Base-by-base conservation (phyloP, 1,284 basidiomycete species). In the Anthracocystis setariae region DNA sequence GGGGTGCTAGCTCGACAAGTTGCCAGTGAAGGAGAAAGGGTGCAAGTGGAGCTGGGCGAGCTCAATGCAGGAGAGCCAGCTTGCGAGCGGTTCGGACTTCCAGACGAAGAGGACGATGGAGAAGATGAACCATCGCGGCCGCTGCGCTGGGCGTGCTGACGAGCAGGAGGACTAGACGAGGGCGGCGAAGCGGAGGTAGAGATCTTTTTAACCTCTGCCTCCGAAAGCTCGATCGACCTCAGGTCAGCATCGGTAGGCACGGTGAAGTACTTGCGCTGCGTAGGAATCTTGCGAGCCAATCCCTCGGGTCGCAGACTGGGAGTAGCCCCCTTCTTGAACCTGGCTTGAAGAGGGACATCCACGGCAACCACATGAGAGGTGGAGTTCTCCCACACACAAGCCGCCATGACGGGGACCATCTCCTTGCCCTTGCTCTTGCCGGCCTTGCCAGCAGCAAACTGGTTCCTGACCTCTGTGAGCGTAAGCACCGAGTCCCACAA, bases 321-420 rank as follows among this genome's bases (percentile, higher is more conserved):
- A 29, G 45, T 33, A 1, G 46, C 43, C 15, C 58, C 61, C 43
- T 64, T 66, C 47, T 66, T 75, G 51, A 69, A 66, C 38, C 54
- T 66, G 38, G 70, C 74, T 3, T 55, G 55, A 9, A 67, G 74
- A 2, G 71, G 74, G 3, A 76, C 50, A 4, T 73, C 56, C 7
- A 71, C 58, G 5, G 64, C 53, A 7, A 76, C 67, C 3, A 76
- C 27, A 48, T 69, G 56, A 8, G 66, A 58, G 21, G 37, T 49
- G 38, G 74, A 77, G 43, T 58, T 67, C 54, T 76, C 74, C 76
- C 74, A 76, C 12, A 63, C 51, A 60, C 76, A 78, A 10, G 62
- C 65, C 2, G 72, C 74, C 66, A 74, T 70, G 20, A 78, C 69
- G 2, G 72, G 74, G n/a, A 69, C 59, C 57, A 66, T 55, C 39